Percentiles rank a stretch among this genome's conserved stretches.
These are phyloP conservation scores for Phytophthora pistaciae DNA, from an alignment of 352 stramenopile genomes.

Conservation along the genomic window DNA sequence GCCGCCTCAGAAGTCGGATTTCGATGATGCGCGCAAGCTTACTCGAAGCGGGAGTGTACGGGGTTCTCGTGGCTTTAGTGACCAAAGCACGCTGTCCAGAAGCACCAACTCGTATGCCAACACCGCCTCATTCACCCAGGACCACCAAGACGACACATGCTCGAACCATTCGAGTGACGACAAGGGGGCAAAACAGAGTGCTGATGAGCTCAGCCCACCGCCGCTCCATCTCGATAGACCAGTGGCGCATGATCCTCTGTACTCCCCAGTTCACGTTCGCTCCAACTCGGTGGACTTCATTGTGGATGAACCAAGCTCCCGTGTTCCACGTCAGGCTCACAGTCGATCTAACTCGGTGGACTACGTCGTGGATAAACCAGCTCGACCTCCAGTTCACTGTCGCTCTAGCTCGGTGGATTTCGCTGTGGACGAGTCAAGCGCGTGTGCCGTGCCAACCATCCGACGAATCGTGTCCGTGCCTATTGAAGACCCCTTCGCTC, in stretches of 20 bases:
- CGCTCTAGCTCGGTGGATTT: conserved; percentile 48
- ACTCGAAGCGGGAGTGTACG: conserved; percentile 35
- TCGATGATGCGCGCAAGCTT: conserved; percentile 35
- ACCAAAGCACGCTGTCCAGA: conserved; percentile 45
- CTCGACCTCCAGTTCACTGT: conserved; percentile 25
- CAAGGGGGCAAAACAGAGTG: conserved; percentile 23
- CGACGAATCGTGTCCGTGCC: conserved; percentile 54
- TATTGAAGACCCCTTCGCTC: conserved; percentile 17
- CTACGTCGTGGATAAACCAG: conserved; percentile 30
- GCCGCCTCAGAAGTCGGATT: conserved; percentile 28
- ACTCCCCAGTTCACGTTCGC: conserved; percentile 44
- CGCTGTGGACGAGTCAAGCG: conserved; percentile 23
- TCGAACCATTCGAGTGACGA: conserved; percentile 27
- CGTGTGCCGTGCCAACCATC: conserved; percentile 32
- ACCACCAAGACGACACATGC: conserved; percentile 34
- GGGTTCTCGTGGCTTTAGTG: conserved; percentile 40
- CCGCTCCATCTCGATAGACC: conserved; percentile 24
- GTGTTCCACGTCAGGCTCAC: conserved; percentile 22
- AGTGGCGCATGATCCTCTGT: conserved; percentile 33
- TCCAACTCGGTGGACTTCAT: conserved; percentile 42
- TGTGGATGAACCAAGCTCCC: conserved; percentile 24
- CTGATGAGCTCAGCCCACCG: conserved; percentile 19
- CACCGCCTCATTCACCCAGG: conserved; percentile 40
- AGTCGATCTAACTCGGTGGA: conserved; percentile 46
- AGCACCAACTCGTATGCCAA: conserved; percentile 49